A percentile compares a stretch with the other conserved stretches of the same genome.
These are phyloP conservation scores for Ceratocystis albifundus DNA, from an alignment of 2,329 filamentous ascomycete species.

Conservation along the genomic window DNA sequence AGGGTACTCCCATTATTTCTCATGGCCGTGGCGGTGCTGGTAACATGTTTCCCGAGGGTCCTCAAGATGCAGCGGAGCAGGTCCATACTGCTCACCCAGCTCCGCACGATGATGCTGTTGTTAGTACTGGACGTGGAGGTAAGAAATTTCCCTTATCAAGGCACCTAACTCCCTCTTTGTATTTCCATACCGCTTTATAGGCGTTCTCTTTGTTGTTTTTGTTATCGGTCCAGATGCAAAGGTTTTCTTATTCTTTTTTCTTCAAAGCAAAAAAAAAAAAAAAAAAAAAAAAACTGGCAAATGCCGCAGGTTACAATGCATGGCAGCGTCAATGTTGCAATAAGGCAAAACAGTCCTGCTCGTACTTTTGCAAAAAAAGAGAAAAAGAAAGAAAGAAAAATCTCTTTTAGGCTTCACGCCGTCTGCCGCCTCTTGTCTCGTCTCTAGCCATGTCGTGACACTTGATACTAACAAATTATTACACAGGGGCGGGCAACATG, in stretches of 20 bases:
- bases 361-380: too few relatives aligned
- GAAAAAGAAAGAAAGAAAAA: too few relatives aligned
- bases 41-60: constrained; percentile 48
- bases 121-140: constrained; percentile 50
- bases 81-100: constrained; percentile 42
- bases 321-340: not conserved
- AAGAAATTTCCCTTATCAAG: constrained; percentile 25
- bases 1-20: constrained; percentile 33
- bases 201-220: not conserved
- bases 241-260: too few relatives aligned
- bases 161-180: not conserved
- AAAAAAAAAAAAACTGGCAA: not conserved
- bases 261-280: not conserved
- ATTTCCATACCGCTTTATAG: not conserved
- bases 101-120: constrained; percentile 47
- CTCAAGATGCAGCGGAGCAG: constrained; percentile 51
- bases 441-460: not conserved
- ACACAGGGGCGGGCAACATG: constrained; percentile 47
- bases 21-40: constrained; percentile 51
- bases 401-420: not conserved
- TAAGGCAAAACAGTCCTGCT: constrained; percentile 15
- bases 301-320: constrained; percentile 5
- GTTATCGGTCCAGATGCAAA: not conserved
- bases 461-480: constrained; percentile 1
- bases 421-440: not conserved